Evolutionary conservation across 176 grass and related monocot genomes (phyloP), one percentile per base, ranked within the genome.

Genomic region (Guadua angustifolia): DNA sequence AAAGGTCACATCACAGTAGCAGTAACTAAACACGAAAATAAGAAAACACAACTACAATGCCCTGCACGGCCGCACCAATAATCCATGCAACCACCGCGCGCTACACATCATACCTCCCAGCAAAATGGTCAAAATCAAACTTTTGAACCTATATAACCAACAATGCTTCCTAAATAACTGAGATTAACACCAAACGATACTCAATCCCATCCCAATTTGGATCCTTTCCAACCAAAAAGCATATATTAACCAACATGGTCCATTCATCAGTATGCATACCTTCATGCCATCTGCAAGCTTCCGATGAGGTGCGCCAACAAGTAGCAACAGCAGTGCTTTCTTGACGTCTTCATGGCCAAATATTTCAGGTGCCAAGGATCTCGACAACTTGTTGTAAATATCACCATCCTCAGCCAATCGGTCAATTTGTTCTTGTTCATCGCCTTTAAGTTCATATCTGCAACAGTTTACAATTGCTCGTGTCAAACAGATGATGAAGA

Each of bases 331-430:
- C 62, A 99, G 90, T 70, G 93, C 97, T 51, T 99, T 99, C 70
- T 99, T 99, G 4, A 99, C 97, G 55, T 99, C 97, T 86, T 99
- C 97, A 83, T 99, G 97, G 18, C 97, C 97, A 89, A 99, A 99
- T 92, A 99, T 99, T 93, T 99, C 97, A 71, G 97, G 97, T 74
- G 97, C 97, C 74, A 99, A 74, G 18, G 97, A 99, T 39, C 50
- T 95, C 68, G 97, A 19, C 72, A 99, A 77, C 83, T 99, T 99
- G 74, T 84, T 96, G 83, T 96, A 96, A 63, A 99, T 94, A 85
- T 99, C 93, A 76, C 97, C 97, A 86, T 99, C 97, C 83, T 99
- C 97, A 40, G 91, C 91, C 22, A 99, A 91, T 1, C 84, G 86
- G 35, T 94, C 93, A 82, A 99, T 99, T 76, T 94, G 89, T 65